Percentiles rank a stretch among this genome's conserved stretches.
phyloP scores from a whole-genome alignment of 2,329 filamentous ascomycete species.

The Incumbomyces delicatus region DNA sequence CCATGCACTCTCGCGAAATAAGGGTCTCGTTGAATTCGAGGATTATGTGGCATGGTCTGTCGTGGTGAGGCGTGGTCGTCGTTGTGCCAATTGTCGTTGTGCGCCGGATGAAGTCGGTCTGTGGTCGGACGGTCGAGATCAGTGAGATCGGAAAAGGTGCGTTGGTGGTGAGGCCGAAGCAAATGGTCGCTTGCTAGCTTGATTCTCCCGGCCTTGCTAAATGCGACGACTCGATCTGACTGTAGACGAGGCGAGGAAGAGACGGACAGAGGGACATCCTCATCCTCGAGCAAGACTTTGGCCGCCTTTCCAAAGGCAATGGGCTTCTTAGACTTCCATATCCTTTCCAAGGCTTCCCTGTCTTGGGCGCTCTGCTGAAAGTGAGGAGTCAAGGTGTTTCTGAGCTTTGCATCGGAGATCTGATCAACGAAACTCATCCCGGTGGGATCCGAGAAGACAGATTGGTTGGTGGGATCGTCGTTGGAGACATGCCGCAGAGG shows the following conservation, averaged over 20 bases:
- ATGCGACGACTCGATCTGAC: not conserved
- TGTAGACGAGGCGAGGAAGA: not conserved
- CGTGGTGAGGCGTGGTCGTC: not conserved
- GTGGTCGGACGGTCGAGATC: not conserved
- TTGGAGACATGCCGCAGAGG: slow-evolving; percentile 10
- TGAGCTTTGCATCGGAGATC: slow-evolving; percentile 25
- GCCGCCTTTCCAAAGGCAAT: slow-evolving; percentile 22
- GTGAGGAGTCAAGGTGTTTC: slow-evolving; percentile 27
- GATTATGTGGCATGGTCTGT: slow-evolving; percentile 5
- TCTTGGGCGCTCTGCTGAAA: slow-evolving; percentile 25
- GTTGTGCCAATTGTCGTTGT: slow-evolving; percentile 7
- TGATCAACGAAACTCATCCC: slow-evolving; percentile 27
- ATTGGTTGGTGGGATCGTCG: slow-evolving; percentile 10
- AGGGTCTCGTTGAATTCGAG: not conserved
- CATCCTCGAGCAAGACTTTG: not conserved
- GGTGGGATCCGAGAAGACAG: slow-evolving; percentile 20
- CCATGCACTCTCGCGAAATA: slow-evolving; percentile 5
- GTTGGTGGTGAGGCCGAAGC: not conserved
- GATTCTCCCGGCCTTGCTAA: slow-evolving; percentile 6
- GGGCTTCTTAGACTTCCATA: slow-evolving; percentile 29
- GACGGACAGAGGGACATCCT: slow-evolving; percentile 1
- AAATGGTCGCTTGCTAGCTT: slow-evolving; percentile 4
- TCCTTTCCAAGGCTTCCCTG: slow-evolving; percentile 30
- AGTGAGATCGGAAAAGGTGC: slow-evolving; percentile 3
- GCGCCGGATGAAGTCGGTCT: not conserved